Evolutionary conservation across 148 eudicot genomes (phyloP), one percentile per base, ranked within the genome.

Genomic region (Heliosperma pusillum): DNA sequence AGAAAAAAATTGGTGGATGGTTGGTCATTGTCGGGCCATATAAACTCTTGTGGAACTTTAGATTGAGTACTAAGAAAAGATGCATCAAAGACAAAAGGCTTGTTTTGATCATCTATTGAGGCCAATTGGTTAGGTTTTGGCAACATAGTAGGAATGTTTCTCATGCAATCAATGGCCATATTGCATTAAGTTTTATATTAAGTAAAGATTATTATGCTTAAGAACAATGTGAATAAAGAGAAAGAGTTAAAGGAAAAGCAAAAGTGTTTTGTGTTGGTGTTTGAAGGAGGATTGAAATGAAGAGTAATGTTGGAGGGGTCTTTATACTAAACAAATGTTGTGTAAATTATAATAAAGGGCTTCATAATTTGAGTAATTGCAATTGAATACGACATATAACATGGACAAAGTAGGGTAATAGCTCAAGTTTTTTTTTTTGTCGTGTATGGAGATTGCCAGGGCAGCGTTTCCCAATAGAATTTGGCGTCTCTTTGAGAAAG

Each of bases 21-120:
- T 74, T 87, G 86, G 52, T 90, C 90, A 45, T 86, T 70, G 56
- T 88, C 92, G 0, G 96, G 90, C 96, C 96, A 90, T 58, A 90
- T 80, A 72, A 90, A 90, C 20, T 90, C 83, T 13, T 74, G 69
- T 1, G 92, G 96, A 69, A 90, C 85, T 66, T 80, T 73, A 12
- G 78, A 8, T 68, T 90, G 80, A 65, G 78, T 79, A 42, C 47
- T 80, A 19, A 85, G 76, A 12, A 84, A 53, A 8, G 80, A 77
- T 7, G 91, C 84, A 72, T 90, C 91, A 53, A 90, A 90, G 0
- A 87, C 81, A 25, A 88, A 44, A 16, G 87, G 68, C 4, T 69
- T 59, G 2, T 61, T 70, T 59, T 57, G 73, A 7, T 78, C 73
- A 21, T 82, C 57, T 69, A 63, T 74, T 2, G 74, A 30, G 73